A percentile compares a stretch with the other conserved stretches of the same genome.
Conservation (phyloP, 2,329 filamentous ascomycete genomes). For the Podosphaera aphanis region DNA sequence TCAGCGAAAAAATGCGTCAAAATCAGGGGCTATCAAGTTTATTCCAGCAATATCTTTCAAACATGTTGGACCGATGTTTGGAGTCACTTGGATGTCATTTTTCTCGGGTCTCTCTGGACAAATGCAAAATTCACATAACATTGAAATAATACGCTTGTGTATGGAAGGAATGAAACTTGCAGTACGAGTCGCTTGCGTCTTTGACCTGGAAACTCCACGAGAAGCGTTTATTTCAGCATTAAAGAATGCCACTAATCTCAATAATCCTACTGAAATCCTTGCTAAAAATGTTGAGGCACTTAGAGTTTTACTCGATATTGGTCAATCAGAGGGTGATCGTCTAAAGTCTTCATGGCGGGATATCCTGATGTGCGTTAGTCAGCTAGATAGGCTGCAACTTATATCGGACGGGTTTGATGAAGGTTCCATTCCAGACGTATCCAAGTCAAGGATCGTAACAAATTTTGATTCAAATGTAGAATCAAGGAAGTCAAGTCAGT, state of each 20-base stretch:
- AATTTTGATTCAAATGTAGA: slow-evolving; percentile 25
- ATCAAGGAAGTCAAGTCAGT: slow-evolving; percentile 39
- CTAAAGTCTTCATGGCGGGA: slow-evolving; percentile 87
- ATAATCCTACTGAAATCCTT: slow-evolving; percentile 85
- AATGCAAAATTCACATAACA: slow-evolving; percentile 78
- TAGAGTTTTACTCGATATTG: slow-evolving; percentile 75
- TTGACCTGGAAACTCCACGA: slow-evolving; percentile 76
- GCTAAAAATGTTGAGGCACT: slow-evolving; percentile 91
- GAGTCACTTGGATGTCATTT: slow-evolving; percentile 98
- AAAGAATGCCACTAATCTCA: slow-evolving; percentile 83
- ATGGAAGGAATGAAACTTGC: slow-evolving; percentile 90
- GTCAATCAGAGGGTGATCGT: slow-evolving; percentile 75
- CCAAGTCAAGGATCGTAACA: slow-evolving; percentile 51
- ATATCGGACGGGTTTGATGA: slow-evolving; percentile 91
- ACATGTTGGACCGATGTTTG: slow-evolving; percentile 95
- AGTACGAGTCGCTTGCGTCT: slow-evolving; percentile 77
- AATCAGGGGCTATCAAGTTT: slow-evolving; percentile 43
- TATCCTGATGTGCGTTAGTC: slow-evolving; percentile 80
- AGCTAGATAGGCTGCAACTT: slow-evolving; percentile 82
- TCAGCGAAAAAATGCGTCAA: slow-evolving; percentile 58
- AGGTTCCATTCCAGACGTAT: slow-evolving; percentile 74
- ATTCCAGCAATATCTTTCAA: slow-evolving; percentile 85
- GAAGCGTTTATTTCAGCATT: slow-evolving; percentile 88
- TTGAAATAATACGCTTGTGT: slow-evolving; percentile 77
- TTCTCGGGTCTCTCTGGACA: slow-evolving; percentile 83